phyloP scores from a whole-genome alignment of 345 rosid genomes.

The Populus pruinosa region DNA sequence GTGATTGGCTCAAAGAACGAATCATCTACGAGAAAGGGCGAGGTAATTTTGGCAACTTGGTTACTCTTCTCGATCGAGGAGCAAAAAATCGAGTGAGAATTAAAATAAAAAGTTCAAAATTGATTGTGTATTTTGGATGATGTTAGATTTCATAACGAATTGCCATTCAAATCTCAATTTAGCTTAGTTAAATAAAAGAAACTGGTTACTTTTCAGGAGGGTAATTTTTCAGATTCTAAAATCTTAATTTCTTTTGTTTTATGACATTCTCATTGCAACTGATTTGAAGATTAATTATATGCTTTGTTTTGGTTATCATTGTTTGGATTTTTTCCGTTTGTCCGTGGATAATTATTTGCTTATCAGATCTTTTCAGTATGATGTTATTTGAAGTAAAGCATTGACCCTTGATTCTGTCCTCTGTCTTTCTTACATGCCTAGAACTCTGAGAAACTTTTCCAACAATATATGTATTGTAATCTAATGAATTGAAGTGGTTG shows the following conservation, averaged over 20 bases:
- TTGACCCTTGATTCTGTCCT: not conserved
- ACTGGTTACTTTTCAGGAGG: not conserved
- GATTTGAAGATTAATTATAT: not conserved
- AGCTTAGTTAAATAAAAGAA: not conserved
- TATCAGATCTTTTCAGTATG: not conserved
- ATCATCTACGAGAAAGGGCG: slow-evolving; percentile 25
- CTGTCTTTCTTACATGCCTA: not conserved
- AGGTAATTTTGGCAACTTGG: slow-evolving; percentile 34
- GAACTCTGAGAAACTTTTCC: not conserved
- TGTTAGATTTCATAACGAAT: not conserved
- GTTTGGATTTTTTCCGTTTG: not conserved
- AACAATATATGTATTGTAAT: not conserved
- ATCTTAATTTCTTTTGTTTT: not conserved
- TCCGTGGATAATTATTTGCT: not conserved
- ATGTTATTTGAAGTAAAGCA: not conserved
- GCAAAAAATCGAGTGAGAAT: not conserved
- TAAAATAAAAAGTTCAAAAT: not conserved
- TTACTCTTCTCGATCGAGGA: not conserved
- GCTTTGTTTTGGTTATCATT: not conserved
- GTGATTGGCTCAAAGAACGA: slow-evolving; percentile 18
- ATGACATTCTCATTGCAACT: not conserved
- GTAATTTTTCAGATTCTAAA: not conserved
- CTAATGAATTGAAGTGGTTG: not conserved
- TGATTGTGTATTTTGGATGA: not conserved
- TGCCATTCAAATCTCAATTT: not conserved